Conservation (phyloP, 192 early-diverging fungal species). For the Pilaira anomala region DNA sequence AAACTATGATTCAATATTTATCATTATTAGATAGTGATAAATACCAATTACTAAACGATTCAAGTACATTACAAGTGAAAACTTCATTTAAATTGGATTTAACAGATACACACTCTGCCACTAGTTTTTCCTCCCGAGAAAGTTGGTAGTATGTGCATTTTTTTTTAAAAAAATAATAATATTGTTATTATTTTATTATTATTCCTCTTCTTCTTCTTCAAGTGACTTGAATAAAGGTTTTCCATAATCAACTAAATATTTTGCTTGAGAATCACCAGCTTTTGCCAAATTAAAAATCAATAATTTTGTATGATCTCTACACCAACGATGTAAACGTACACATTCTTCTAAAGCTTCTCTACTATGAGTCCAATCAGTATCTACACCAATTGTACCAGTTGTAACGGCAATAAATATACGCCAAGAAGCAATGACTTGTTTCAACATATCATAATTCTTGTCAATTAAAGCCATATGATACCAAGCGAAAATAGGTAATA, state of each 20-base stretch:
- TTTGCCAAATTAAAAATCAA: conserved; percentile 7
- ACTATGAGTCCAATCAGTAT: not conserved
- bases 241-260: conserved; percentile 22
- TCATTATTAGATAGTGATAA: too few relatives aligned
- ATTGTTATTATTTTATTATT: not conserved
- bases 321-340: conserved; percentile 24
- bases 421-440: conserved; percentile 34
- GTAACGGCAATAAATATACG: conserved; percentile 35
- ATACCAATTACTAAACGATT: too few relatives aligned
- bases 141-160: too few relatives aligned
- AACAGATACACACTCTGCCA: too few relatives aligned
- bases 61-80: too few relatives aligned
- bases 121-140: too few relatives aligned
- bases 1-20: too few relatives aligned
- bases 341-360: conserved; percentile 20
- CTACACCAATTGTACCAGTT: conserved; percentile 5
- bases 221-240: conserved; percentile 9
- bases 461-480: conserved; percentile 43
- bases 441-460: conserved; percentile 35
- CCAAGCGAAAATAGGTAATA: conserved; percentile 43
- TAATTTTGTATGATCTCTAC: conserved; percentile 12
- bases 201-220: not conserved
- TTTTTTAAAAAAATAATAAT: not conserved
- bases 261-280: conserved; percentile 5
- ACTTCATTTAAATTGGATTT: not conserved